phyloP scores from a whole-genome alignment of 768 basidiomycete species.

The Tremella fuciformis region DNA sequence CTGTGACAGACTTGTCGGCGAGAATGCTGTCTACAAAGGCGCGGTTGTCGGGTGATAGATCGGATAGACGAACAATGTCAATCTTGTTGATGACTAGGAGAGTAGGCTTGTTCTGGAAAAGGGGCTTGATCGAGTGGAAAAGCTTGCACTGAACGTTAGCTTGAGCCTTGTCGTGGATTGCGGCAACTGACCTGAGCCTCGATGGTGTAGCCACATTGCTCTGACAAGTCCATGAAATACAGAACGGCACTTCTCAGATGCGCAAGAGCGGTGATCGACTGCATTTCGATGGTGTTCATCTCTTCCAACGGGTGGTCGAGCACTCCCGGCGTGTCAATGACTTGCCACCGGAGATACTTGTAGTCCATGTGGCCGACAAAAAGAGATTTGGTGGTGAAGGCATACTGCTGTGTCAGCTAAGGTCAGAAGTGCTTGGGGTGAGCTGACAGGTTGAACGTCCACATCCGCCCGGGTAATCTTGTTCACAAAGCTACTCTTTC shows the following conservation, averaged over 20 bases:
- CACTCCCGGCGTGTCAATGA: constrained; percentile 98
- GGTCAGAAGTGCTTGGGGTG: not conserved
- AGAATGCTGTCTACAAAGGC: constrained; percentile 85
- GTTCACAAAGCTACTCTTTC: constrained; percentile 99
- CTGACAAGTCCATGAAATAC: constrained; percentile 98
- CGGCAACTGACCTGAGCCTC: constrained; percentile 76
- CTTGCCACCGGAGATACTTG: constrained; percentile 99
- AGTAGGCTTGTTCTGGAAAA: constrained; percentile 89
- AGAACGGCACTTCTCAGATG: constrained; percentile 90
- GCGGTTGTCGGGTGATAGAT: constrained; percentile 71
- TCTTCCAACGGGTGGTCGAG: constrained; percentile 97
- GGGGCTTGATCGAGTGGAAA: constrained; percentile 98
- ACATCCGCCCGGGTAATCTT: constrained; percentile 99
- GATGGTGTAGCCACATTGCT: constrained; percentile 95
- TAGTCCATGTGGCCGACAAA: constrained; percentile 99
- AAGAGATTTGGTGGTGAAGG: constrained; percentile 97
- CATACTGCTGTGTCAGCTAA: constrained; percentile 58
- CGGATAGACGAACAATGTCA: constrained; percentile 83
- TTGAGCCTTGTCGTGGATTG: constrained; percentile 12
- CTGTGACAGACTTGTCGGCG: constrained; percentile 61
- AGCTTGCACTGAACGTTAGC: constrained; percentile 74
- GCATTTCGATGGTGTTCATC: constrained; percentile 99
- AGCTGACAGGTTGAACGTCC: constrained; percentile 78
- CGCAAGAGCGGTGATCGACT: constrained; percentile 92
- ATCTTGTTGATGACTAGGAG: constrained; percentile 97